Conservation (phyloP, 2,329 filamentous ascomycete genomes). For the Curvularia sp. region DNA sequence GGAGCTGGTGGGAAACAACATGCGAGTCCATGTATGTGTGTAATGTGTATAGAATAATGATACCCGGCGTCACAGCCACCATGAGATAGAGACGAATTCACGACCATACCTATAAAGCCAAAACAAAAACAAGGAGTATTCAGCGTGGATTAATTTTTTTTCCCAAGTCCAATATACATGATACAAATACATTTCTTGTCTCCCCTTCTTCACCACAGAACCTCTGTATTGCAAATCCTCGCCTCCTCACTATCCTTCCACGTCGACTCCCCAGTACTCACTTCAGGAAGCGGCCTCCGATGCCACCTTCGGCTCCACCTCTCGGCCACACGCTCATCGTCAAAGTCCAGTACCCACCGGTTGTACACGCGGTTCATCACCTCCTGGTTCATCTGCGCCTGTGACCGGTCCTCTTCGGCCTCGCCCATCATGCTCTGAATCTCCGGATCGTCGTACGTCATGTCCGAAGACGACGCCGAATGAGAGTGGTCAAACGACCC, state of each 20-base stretch:
- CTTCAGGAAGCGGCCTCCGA: constrained; percentile 53
- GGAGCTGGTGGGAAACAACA: too few relatives aligned
- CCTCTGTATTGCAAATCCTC: constrained; percentile 55
- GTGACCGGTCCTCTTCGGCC: constrained; percentile 16
- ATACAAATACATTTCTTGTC: constrained; percentile 1
- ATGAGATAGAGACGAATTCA: constrained; percentile 3
- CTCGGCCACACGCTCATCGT: constrained; percentile 62
- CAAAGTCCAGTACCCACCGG: constrained; percentile 65
- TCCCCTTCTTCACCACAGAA: constrained; percentile 55
- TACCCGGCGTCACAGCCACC: constrained; percentile 24
- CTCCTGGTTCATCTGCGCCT: constrained; percentile 32
- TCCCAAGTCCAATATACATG: constrained; percentile 3
- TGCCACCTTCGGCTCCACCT: constrained; percentile 63
- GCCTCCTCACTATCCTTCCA: constrained; percentile 49
- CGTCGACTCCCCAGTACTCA: constrained; percentile 16
- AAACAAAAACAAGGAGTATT: neutral
- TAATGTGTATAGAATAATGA: constrained; percentile 17
- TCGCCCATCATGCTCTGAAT: constrained; percentile 26
- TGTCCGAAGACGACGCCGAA: neutral
- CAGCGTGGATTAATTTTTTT: too few relatives aligned
- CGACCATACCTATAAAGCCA: neutral
- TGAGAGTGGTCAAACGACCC: constrained; percentile 12
- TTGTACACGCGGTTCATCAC: constrained; percentile 49
- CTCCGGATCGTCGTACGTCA: constrained; percentile 24
- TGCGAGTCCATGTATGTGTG: too few relatives aligned